Evolutionary conservation across 2,329 filamentous ascomycete species (phyloP), one percentile per base, ranked within the genome.

Genomic region (Exophiala alcalophila): DNA sequence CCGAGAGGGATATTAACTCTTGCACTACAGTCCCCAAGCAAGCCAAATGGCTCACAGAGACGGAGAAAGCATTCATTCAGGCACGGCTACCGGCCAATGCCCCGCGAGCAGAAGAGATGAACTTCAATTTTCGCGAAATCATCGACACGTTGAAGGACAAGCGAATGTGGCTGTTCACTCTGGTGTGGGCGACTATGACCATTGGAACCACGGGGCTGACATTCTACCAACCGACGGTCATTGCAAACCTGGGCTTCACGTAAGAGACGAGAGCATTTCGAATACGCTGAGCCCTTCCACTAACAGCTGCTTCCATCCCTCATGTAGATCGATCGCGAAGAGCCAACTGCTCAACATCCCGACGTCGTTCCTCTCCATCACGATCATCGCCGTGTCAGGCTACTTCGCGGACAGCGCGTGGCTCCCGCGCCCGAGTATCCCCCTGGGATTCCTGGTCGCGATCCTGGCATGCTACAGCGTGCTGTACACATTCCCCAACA

Each of bases 281-380:
- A 21, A n/a, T n/a, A n/a, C n/a, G n/a, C n/a, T n/a, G n/a, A n/a
- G n/a, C n/a, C n/a, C n/a, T n/a, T n/a, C n/a, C n/a, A n/a, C n/a
- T n/a, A n/a, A n/a, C n/a, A n/a, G n/a, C n/a, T n/a, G n/a, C n/a
- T n/a, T n/a, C n/a, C n/a, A n/a, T n/a, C n/a, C n/a, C 4, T 4
- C 12, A 27, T 5, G 2, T 23, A 71, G 64, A 12, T 66, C 61
- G 7, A 72, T 74, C 32, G 70, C 69, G 1, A 57, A 64, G 32
- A 65, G 67, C 3, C 72, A 75, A 48, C 63, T 76, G 0, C 67
- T 75, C 31, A 75, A 74, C 47, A 62, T 75, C 10, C 71, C 71
- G 1, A 68, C 69, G 16, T 65, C 70, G 0, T 58, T 69, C 10
- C 57, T 67, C 7, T 62, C 65, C 2, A 59, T 72, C 26, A 23